Evolutionary conservation across 768 basidiomycete species (phyloP), one percentile per base, ranked within the genome.

Genomic region (Cystobasidium onofrii): DNA sequence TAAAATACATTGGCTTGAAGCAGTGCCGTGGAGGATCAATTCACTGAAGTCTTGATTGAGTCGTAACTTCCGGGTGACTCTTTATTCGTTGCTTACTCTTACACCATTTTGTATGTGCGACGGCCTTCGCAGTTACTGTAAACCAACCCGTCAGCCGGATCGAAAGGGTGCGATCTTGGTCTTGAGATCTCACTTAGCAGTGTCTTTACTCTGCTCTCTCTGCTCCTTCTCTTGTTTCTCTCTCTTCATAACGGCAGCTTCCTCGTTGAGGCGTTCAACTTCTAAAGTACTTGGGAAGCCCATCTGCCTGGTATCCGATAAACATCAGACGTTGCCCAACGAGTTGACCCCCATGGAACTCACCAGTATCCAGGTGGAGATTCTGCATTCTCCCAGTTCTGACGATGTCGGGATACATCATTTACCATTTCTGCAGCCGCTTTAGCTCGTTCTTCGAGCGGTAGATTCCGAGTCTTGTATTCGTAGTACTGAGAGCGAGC

Each of bases 331-430:
- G 41, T 18, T 31, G 23, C 2, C 15, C 36, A 4, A 23, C 50
- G 67, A 57, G 39, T 25, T 6, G 9, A 23, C 20, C 18, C 4
- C 15, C 20, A 25, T 41, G 29, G 13, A n/a, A 55, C 70, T 36
- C 1, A 74, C 74, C 74, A 75, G 67, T 71, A 75, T 12, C 70
- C 55, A n/a, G 74, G 74, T 23, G 74, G 74, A 1, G 74, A 44
- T 23, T 39, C 12, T 20, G 67, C 43, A n/a, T 10, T 27, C 3
- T n/a, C 55, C 46, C 44, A 63, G 17, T 61, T 31, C 43, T 75
- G 36, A 7, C 74, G 66, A 39, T 75, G 74, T 25, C 74, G 52
- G 15, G 74, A 75, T 29, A 27, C 33, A 9, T 29, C 46, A 15
- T 71, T 27, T 13, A 27, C 31, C 31, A 60, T 27, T 43, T 60